These are phyloP conservation scores for Pneumocystis canis DNA, from an alignment of 1,139 yeast species.

Conservation along the genomic window DNA sequence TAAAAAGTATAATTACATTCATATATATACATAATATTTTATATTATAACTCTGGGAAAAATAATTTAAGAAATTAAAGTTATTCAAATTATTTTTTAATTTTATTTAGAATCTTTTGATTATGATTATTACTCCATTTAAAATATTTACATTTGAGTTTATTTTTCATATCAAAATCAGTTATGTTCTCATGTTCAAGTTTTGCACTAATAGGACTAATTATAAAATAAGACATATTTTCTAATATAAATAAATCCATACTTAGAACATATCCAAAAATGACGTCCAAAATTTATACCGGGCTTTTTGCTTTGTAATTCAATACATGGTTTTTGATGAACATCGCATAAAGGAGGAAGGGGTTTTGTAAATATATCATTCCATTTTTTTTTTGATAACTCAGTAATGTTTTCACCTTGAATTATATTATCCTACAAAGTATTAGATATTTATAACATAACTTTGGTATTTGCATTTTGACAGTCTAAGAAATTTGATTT, in stretches of 20 bases:
- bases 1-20: too few species aligned
- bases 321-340: slow-evolving; percentile 26
- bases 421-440: not conserved
- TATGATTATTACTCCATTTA: slow-evolving; percentile 21
- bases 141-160: slow-evolving; percentile 25
- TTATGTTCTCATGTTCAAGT: slow-evolving; percentile 12
- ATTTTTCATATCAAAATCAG: slow-evolving; percentile 10
- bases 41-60: too few species aligned
- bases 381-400: slow-evolving; percentile 17
- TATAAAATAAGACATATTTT: not conserved
- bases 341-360: slow-evolving; percentile 22
- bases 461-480: not conserved
- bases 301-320: slow-evolving; percentile 22
- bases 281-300: slow-evolving; percentile 28
- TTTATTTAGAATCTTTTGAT: not conserved
- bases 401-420: not conserved
- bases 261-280: slow-evolving; percentile 26
- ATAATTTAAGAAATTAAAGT: too few species aligned
- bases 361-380: slow-evolving; percentile 20
- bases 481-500: not conserved
- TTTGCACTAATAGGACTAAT: slow-evolving; percentile 24
- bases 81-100: not conserved
- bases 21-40: not conserved
- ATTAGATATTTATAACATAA: slow-evolving; percentile 1
- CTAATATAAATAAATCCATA: not conserved